phyloP scores from a whole-genome alignment of 2,329 filamentous ascomycete species.

The Fusarium sp. region DNA sequence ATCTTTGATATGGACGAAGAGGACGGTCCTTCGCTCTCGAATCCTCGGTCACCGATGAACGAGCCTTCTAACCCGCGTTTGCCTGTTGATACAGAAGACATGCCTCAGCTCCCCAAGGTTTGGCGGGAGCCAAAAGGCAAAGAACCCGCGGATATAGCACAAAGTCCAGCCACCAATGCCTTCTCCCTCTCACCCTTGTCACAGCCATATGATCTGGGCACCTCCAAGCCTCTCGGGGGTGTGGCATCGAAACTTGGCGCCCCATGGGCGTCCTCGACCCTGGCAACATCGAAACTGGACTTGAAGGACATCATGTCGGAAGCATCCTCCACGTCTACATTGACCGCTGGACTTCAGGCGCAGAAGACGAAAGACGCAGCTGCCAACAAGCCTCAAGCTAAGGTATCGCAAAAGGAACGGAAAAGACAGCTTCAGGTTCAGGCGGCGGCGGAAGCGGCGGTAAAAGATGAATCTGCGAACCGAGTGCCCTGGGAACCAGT shows the following conservation, averaged over 20 bases:
- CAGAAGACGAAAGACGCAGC: slow-evolving; percentile 62
- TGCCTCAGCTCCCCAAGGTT: slow-evolving; percentile 50
- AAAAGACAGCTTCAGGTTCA: slow-evolving; percentile 86
- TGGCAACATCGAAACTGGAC: slow-evolving; percentile 77
- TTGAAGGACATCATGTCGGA: slow-evolving; percentile 83
- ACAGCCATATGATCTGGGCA: slow-evolving; percentile 23
- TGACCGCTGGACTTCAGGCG: slow-evolving; percentile 69
- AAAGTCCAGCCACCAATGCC: slow-evolving; percentile 30
- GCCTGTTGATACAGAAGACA: slow-evolving; percentile 48
- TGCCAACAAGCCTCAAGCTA: slow-evolving; percentile 63
- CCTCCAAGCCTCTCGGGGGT: slow-evolving; percentile 6
- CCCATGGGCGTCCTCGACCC: slow-evolving; percentile 66
- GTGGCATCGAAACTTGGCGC: slow-evolving; percentile 48
- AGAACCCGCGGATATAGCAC: slow-evolving; percentile 28
- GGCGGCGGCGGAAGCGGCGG: slow-evolving; percentile 61
- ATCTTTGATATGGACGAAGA: slow-evolving; percentile 98
- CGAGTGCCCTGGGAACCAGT: slow-evolving; percentile 64
- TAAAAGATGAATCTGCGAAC: slow-evolving; percentile 51
- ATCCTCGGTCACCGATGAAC: slow-evolving; percentile 47
- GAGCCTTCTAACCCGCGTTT: slow-evolving; percentile 37
- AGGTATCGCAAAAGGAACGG: slow-evolving; percentile 91
- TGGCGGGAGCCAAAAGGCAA: slow-evolving; percentile 53
- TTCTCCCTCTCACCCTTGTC: slow-evolving; percentile 41
- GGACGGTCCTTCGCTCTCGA: slow-evolving; percentile 54
- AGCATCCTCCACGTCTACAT: slow-evolving; percentile 66